Evolutionary conservation across 805 yeast genomes (phyloP).

Genomic region (Saturnispora saitoi): DNA sequence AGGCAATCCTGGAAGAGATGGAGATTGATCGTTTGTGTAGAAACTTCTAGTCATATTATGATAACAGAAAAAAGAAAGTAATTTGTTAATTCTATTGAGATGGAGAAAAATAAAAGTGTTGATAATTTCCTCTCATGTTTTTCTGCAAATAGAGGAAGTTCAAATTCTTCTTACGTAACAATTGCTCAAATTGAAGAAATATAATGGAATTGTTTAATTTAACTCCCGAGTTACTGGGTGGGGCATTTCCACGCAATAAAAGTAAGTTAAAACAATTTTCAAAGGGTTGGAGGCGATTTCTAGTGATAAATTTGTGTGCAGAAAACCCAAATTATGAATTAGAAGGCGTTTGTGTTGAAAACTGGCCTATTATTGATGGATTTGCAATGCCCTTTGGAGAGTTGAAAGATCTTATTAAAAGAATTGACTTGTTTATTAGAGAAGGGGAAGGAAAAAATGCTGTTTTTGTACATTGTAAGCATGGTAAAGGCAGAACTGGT

Average conservation of each 20-base stretch:
- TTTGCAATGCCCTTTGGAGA: not conserved
- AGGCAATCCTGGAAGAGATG: conserved; percentile 6
- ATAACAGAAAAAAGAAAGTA: not conserved
- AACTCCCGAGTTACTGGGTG: conserved; percentile 1
- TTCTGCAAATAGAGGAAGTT: not conserved
- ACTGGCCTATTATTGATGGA: conserved; percentile 2
- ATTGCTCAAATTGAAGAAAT: not conserved
- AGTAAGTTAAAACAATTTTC: not conserved
- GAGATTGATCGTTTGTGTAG: not conserved
- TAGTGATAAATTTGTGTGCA: not conserved
- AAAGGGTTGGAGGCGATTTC: not conserved
- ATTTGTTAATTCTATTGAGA: not conserved
- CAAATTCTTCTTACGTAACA: not conserved
- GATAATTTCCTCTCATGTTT: conserved; percentile 26
- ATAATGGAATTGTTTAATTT: not conserved
- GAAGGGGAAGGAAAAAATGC: conserved; percentile 18
- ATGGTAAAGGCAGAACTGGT: conserved; percentile 91
- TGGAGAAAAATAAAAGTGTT: conserved; percentile 10
- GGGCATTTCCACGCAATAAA: not conserved
- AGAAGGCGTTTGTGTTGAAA: not conserved
- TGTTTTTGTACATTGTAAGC: conserved; percentile 77
- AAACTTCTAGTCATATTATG: not conserved
- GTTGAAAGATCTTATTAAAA: not conserved
- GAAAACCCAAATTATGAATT: not conserved
- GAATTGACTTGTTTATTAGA: not conserved